Conservation (phyloP, 2,329 filamentous ascomycete species). For the Fusarium tanahbumbuense region DNA sequence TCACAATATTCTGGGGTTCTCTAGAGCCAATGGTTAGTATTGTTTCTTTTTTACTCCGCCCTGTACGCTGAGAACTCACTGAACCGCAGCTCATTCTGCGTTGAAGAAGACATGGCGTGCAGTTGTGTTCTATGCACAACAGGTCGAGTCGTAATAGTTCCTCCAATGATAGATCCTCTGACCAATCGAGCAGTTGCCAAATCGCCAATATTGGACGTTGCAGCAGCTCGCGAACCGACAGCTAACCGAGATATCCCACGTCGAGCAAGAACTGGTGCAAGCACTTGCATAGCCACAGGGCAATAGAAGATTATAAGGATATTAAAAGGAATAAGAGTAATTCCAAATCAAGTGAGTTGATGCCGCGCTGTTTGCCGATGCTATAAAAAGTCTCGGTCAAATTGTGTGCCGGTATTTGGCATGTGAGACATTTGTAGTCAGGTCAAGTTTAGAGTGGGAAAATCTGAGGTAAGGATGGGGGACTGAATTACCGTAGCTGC, state of each 20-base stretch:
- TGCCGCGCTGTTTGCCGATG: not conserved
- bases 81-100: slow-evolving; percentile 47
- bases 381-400: slow-evolving; percentile 13
- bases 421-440: slow-evolving; percentile 28
- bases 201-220: slow-evolving; percentile 9
- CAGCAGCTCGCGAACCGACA: slow-evolving; percentile 23
- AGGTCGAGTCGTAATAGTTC: not conserved
- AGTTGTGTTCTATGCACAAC: slow-evolving; percentile 6
- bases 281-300: slow-evolving; percentile 26
- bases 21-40: slow-evolving; percentile 47
- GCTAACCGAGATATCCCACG: slow-evolving; percentile 33
- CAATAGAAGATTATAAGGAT: not conserved
- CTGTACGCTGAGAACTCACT: slow-evolving; percentile 45
- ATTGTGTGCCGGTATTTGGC: slow-evolving; percentile 12
- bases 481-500: slow-evolving; percentile 7
- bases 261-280: slow-evolving; percentile 26
- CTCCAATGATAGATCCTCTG: not conserved
- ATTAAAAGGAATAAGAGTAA: not conserved
- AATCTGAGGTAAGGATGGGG: not conserved
- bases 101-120: slow-evolving; percentile 30
- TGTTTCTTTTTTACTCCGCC: not conserved
- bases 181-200: not conserved
- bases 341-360: not conserved
- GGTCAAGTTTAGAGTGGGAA: slow-evolving; percentile 9
- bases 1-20: slow-evolving; percentile 61